phyloP scores from a whole-genome alignment of 1,139 yeast species.

The Arxiozyma telluris region DNA sequence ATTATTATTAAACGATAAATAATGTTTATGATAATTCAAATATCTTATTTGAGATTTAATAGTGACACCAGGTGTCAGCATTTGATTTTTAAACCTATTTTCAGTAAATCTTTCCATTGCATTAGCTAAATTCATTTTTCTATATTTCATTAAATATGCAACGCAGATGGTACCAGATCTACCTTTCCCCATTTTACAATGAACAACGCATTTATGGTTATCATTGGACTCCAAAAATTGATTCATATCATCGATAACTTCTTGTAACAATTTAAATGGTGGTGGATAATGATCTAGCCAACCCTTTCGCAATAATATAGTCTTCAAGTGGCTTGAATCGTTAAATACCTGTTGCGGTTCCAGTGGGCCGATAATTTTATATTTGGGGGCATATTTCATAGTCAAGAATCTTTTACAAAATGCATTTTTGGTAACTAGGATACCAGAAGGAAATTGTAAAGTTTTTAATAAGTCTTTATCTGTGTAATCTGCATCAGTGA shows the following conservation, averaged over 20 bases:
- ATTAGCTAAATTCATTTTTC: conserved; percentile 32
- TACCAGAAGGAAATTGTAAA: background rate
- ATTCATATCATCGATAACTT: conserved; percentile 40
- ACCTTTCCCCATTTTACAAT: conserved; percentile 91
- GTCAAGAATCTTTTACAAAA: background rate
- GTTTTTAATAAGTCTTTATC: conserved; percentile 30
- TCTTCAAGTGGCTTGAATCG: background rate
- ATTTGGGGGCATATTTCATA: background rate
- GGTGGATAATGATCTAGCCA: conserved; percentile 80
- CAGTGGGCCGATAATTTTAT: background rate
- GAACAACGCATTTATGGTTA: conserved; percentile 39
- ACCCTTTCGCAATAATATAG: conserved; percentile 13
- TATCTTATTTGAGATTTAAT: conserved; percentile 63
- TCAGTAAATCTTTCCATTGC: conserved; percentile 48
- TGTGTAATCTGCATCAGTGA: conserved; percentile 40
- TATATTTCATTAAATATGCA: conserved; percentile 53
- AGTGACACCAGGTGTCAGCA: conserved; percentile 60
- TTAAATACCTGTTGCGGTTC: background rate
- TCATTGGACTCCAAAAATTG: conserved; percentile 39
- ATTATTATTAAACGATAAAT: conserved; percentile 16
- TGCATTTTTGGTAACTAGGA: background rate
- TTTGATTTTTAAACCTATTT: conserved; percentile 45
- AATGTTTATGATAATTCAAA: conserved; percentile 48
- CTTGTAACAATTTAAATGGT: conserved; percentile 43
- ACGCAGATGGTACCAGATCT: conserved; percentile 73